phyloP scores from a whole-genome alignment of 352 stramenopile genomes.

The Lagenidium giganteum region DNA sequence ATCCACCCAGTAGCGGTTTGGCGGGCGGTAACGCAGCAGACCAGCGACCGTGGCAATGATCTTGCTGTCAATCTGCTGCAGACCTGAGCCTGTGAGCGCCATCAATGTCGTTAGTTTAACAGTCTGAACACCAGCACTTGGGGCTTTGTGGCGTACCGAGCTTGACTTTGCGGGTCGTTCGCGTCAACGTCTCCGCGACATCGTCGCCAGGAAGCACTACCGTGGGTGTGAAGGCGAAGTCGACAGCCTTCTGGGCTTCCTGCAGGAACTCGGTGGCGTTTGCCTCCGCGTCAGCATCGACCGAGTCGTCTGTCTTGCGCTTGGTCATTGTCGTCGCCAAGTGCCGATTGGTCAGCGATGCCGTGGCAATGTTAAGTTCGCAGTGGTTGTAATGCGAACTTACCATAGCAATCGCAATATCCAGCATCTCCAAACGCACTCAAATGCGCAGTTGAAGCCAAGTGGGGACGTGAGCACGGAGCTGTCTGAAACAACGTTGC shows the following conservation, averaged over 20 bases:
- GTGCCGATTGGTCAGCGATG: too few relatives aligned
- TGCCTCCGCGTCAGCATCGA: conserved; percentile 22
- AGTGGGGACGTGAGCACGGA: too few relatives aligned
- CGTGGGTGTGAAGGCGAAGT: conserved; percentile 69
- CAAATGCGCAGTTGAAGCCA: too few relatives aligned
- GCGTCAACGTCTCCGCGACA: conserved; percentile 70
- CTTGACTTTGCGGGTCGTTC: conserved; percentile 60
- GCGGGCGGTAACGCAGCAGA: conserved; percentile 76
- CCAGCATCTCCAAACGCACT: too few relatives aligned
- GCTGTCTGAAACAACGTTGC: too few relatives aligned
- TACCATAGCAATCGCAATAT: too few relatives aligned
- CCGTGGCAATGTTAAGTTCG: too few relatives aligned
- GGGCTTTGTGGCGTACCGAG: conserved; percentile 31
- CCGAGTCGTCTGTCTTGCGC: conserved; percentile 30
- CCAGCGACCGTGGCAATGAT: conserved; percentile 76
- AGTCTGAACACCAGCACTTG: conserved; percentile 7
- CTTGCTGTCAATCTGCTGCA: conserved; percentile 50
- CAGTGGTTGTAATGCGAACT: too few relatives aligned
- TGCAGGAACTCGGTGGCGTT: conserved; percentile 61
- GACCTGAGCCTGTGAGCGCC: conserved; percentile 35
- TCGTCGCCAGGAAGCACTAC: conserved; percentile 78
- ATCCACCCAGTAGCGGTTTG: conserved; percentile 90
- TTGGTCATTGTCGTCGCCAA: conserved; percentile 39
- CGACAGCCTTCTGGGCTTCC: conserved; percentile 65
- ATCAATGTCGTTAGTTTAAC: too few relatives aligned